Evolutionary conservation across 2,329 filamentous ascomycete species (phyloP).

Genomic region (Lithohypha guttulata): DNA sequence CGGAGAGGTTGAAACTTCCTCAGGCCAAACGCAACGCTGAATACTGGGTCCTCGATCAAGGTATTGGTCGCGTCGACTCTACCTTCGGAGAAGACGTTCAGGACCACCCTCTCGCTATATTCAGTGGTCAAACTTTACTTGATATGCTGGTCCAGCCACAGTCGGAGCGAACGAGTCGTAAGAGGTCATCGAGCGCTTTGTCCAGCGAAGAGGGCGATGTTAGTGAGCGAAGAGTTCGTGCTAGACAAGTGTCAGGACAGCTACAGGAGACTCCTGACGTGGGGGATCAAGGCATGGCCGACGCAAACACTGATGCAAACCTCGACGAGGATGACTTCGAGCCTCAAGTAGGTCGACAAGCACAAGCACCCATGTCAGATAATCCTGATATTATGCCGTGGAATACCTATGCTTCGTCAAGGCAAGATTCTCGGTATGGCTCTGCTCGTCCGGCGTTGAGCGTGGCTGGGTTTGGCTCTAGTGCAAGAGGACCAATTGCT

Average conservation of each 20-base stretch:
- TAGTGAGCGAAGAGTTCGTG: conserved; percentile 25
- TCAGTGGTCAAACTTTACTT: conserved; percentile 47
- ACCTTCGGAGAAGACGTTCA: conserved; percentile 33
- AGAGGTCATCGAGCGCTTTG: conserved; percentile 25
- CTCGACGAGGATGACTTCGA: conserved; percentile 43
- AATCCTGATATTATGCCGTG: conserved; percentile 57
- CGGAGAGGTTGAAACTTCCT: conserved; percentile 29
- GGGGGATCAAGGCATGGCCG: conserved; percentile 27
- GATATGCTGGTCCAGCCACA: conserved; percentile 34
- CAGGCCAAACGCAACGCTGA: conserved; percentile 54
- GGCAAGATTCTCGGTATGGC: conserved; percentile 39
- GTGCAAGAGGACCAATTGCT: conserved; percentile 24
- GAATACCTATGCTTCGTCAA: conserved; percentile 51
- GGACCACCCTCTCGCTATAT: conserved; percentile 45
- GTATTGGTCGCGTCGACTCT: conserved; percentile 44
- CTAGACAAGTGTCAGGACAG: conserved; percentile 24
- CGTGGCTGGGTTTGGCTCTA: conserved; percentile 26
- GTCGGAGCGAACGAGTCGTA: conserved; percentile 3
- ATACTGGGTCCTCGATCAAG: conserved; percentile 48
- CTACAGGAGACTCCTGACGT: conserved; percentile 23
- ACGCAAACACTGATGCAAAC: conserved; percentile 28
- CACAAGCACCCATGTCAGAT: conserved; percentile 55
- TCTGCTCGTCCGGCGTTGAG: conserved; percentile 29
- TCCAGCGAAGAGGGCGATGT: conserved; percentile 22
- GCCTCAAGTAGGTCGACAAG: conserved; percentile 51